phyloP scores from a whole-genome alignment of 2,329 filamentous ascomycete genomes.

The Sclerotinia glacialis region DNA sequence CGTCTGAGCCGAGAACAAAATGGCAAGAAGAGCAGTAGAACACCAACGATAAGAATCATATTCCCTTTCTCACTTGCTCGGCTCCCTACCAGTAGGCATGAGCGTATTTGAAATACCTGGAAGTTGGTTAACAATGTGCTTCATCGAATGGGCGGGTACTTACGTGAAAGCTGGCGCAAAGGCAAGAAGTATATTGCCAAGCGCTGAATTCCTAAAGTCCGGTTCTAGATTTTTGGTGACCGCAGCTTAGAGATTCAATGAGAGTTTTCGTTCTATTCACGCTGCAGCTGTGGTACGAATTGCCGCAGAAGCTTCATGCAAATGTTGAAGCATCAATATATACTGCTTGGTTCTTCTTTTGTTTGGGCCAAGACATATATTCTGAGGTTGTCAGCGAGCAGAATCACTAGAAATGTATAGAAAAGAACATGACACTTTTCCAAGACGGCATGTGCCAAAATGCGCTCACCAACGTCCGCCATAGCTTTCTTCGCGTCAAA shows the following conservation, averaged over 20 bases:
- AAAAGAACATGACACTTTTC: constrained; percentile 75
- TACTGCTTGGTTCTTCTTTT: constrained; percentile 61
- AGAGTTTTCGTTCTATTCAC: constrained; percentile 52
- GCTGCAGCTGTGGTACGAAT: constrained; percentile 60
- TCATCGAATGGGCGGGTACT: not conserved
- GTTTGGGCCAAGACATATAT: constrained; percentile 60
- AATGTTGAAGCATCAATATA: constrained; percentile 63
- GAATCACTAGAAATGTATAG: constrained; percentile 63
- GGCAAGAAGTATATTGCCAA: constrained; percentile 59
- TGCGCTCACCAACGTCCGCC: constrained; percentile 55
- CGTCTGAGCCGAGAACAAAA: constrained; percentile 69
- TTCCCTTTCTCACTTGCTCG: constrained; percentile 60
- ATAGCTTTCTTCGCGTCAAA: constrained; percentile 51
- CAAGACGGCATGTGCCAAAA: constrained; percentile 56
- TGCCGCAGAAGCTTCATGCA: constrained; percentile 64
- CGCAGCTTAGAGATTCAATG: constrained; percentile 52
- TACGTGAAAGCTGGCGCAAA: constrained; percentile 45
- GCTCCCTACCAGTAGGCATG: constrained; percentile 81
- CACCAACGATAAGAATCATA: constrained; percentile 65
- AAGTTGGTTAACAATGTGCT: constrained; percentile 43
- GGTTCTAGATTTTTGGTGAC: constrained; percentile 52
- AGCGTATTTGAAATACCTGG: constrained; percentile 67
- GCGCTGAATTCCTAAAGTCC: constrained; percentile 49
- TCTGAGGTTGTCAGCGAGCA: constrained; percentile 68
- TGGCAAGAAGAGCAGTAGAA: constrained; percentile 68